These are phyloP conservation scores for Agapanthus africanus DNA, from an alignment of 106 monocot genomes.

Conservation along the genomic window DNA sequence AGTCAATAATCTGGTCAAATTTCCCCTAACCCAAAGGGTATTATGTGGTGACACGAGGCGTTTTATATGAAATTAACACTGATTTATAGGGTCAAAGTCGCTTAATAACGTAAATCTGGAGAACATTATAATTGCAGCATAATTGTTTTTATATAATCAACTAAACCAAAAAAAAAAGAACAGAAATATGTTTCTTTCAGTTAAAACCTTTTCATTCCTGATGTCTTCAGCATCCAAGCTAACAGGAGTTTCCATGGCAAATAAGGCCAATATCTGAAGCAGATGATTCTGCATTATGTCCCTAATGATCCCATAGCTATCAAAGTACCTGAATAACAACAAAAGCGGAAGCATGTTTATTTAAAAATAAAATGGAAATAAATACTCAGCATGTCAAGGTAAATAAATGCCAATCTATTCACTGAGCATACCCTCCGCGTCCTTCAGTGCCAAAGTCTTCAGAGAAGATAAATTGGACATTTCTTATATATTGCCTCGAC, in stretches of 20 bases:
- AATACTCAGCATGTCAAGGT: background rate
- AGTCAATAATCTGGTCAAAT: no score
- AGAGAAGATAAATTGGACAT: constrained; percentile 93
- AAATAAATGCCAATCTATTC: background rate
- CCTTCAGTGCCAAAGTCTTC: constrained; percentile 99
- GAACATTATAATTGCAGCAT: background rate
- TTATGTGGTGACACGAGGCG: no score
- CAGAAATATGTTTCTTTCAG: background rate
- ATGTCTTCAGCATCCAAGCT: constrained; percentile 93
- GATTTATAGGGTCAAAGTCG: background rate
- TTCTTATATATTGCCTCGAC: constrained; percentile 94
- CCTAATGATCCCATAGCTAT: constrained; percentile 84
- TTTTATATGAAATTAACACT: background rate
- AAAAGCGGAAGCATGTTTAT: no score
- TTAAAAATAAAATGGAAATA: background rate
- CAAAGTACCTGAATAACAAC: constrained; percentile 89
- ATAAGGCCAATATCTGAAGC: constrained; percentile 89
- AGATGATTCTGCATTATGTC: constrained; percentile 99
- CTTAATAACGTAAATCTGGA: background rate
- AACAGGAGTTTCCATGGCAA: constrained; percentile 98
- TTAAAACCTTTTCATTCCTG: constrained; percentile 83
- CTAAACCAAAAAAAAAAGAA: no score
- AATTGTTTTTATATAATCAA: no score
- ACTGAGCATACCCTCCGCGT: constrained; percentile 90
- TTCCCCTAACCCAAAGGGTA: no score